A percentile compares a stretch with the other conserved stretches of the same genome.
Evolutionary conservation across 352 stramenopile genomes (phyloP).

Genomic region (Phytophthora crassamura): DNA sequence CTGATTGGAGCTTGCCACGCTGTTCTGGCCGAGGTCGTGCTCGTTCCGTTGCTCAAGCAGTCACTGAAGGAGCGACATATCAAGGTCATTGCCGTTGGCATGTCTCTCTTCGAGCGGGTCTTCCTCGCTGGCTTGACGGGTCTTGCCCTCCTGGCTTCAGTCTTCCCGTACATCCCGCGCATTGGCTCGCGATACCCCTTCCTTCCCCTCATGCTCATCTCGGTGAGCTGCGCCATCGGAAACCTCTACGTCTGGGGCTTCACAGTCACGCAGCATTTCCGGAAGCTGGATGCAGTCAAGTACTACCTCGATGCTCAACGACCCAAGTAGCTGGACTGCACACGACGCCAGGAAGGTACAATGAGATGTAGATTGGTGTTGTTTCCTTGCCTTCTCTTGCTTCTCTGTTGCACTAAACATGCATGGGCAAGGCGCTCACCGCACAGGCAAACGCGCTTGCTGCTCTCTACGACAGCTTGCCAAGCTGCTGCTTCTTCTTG

Average conservation of each 20-base stretch:
- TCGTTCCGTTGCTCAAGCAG: slow-evolving; percentile 73
- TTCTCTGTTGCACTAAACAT: slow-evolving; percentile 21
- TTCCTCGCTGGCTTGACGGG: slow-evolving; percentile 56
- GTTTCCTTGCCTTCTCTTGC: slow-evolving; percentile 21
- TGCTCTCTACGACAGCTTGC: slow-evolving; percentile 65
- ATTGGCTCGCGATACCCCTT: slow-evolving; percentile 67
- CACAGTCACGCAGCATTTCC: slow-evolving; percentile 63
- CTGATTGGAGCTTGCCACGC: slow-evolving; percentile 69
- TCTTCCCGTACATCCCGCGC: slow-evolving; percentile 65
- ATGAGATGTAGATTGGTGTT: slow-evolving; percentile 32
- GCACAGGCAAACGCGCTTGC: slow-evolving; percentile 6
- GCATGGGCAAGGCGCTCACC: slow-evolving; percentile 22
- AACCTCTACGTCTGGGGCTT: slow-evolving; percentile 85
- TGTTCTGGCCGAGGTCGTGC: slow-evolving; percentile 64
- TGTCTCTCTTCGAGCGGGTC: slow-evolving; percentile 61
- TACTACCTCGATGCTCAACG: slow-evolving; percentile 61
- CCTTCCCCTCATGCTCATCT: slow-evolving; percentile 84
- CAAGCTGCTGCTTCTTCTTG: slow-evolving; percentile 85
- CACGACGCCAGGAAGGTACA: slow-evolving; percentile 11
- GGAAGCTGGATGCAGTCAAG: slow-evolving; percentile 73
- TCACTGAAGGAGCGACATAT: slow-evolving; percentile 77
- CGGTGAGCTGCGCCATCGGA: slow-evolving; percentile 69
- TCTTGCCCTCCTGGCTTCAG: slow-evolving; percentile 41
- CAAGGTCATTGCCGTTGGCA: slow-evolving; percentile 62
- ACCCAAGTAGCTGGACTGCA: slow-evolving; percentile 20